Base-by-base conservation (phyloP, 1,284 basidiomycete species). In the Heterobasidion parviporum region DNA sequence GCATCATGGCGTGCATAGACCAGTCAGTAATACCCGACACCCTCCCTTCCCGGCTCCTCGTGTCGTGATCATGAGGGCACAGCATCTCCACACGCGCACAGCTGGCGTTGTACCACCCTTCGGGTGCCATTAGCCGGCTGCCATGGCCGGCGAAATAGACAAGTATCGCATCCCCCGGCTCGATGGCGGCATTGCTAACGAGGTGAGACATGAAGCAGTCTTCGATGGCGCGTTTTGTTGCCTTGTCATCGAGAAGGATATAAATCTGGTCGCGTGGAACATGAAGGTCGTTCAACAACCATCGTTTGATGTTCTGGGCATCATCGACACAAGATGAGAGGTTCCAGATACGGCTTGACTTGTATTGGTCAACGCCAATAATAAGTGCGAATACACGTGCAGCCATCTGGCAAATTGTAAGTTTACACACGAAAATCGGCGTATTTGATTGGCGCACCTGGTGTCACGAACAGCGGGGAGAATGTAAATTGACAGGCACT, bases 121-220 rank as follows among this genome's bases (percentile, higher is more conserved):
- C 66, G 52, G 83, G 84, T 26, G 82, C 77, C 15, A 70, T 65
- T 44, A 82, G 65, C 54, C 69, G 73, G 63, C 79, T 81, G 15
- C 85, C 85, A 63, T 86, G 84, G 16, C 85, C 84, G 38, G 85
- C 82, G 62, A 84, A 87, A 62, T 83, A 87, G 54, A 87, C 66
- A 57, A 87, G 61, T 46, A 87, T 75, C 35, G 84, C 79, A 57
- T 87, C 84, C 15, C 79, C 83, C 33, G 66, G 68, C 43, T 79
- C 74, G 53, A 87, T 83, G 32, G 67, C 68, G 10, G 76, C 68
- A 61, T 87, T 85, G 63, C 80, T 78, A 59, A 81, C 69, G 43
- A 87, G 72, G 60, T 86, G 83, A 4, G 69, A 69, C 71, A 77
- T 77, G 63, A 87, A 81, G 2, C 65, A 69, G 60, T 80, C 73